Evolutionary conservation across 495 filamentous ascomycete genomes (phyloP), one percentile per base, ranked within the genome.

Genomic region (Daldinia childiae): DNA sequence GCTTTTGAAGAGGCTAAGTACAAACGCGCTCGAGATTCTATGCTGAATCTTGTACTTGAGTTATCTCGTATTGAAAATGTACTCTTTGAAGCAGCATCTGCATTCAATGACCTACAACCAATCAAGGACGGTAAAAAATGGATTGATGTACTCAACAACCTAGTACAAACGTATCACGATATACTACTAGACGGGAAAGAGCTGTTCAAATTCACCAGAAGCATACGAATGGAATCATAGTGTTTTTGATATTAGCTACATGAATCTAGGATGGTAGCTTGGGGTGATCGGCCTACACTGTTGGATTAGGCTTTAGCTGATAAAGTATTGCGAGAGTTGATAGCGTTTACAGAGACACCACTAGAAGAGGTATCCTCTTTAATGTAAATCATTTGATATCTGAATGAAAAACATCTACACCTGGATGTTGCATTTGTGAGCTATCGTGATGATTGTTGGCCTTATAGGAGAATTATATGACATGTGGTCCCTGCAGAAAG

Each of bases 101-200:
- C 51, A n/a, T 38, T 69, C n/a, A 21, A 15, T 34, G 39, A 63
- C 2, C 12, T 69, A 7, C 39, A 39, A 14, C 3, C 15, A 12
- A 15, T 4, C 1, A 29, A 9, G 17, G 30, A 9, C 0, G 43
- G n/a, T 4, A 12, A 43, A 30, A 24, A 32, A 24, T 9, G 57
- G 21, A 41, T 15, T 6, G 6, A 34, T 4, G n/a, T n/a, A n/a
- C n/a, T n/a, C n/a, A n/a, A n/a, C n/a, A n/a, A n/a, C n/a, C n/a
- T n/a, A n/a, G n/a, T n/a, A n/a, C n/a, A n/a, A n/a, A n/a, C n/a
- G n/a, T n/a, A n/a, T n/a, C 32, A 19, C 21, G 66, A 57, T n/a
- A n/a, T 63, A 9, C 21, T 63, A 43, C 19, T 58, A 15, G 59
- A 63, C 11, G 58, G 52, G 6, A 34, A 32, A 8, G 19, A 29